These are phyloP conservation scores for Trypanosoma vivax DNA, from an alignment of 208 protist species.

Conservation along the genomic window DNA sequence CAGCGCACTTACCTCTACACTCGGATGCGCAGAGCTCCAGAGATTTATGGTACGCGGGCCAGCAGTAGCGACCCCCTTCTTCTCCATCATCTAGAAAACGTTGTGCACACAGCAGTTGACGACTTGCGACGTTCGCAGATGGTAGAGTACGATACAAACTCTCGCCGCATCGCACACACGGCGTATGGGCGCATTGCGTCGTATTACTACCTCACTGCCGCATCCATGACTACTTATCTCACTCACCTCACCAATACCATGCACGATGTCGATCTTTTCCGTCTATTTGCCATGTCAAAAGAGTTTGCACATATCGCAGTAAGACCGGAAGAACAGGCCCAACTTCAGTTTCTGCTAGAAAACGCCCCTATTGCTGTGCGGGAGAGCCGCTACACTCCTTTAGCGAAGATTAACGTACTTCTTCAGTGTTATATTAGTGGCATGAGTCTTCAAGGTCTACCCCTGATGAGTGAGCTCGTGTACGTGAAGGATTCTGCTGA, in stretches of 20 bases:
- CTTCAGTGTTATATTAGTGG: constrained; percentile 99
- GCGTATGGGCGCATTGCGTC: constrained; percentile 97
- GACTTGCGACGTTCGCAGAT: constrained; percentile 87
- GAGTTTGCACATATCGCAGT: constrained; percentile 98
- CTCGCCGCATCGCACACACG: constrained; percentile 85
- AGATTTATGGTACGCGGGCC: constrained; percentile 91
- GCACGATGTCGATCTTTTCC: constrained; percentile 97
- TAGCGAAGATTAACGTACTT: constrained; percentile 98
- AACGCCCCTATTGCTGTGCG: constrained; percentile 97
- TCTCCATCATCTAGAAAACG: constrained; percentile 83
- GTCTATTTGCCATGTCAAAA: constrained; percentile 92
- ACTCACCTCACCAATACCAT: constrained; percentile 92
- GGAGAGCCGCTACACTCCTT: constrained; percentile 92
- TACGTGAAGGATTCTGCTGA: constrained; percentile 98
- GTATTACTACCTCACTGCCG: constrained; percentile 96
- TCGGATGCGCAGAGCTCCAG: constrained; percentile 95
- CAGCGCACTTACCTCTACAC: constrained; percentile 97
- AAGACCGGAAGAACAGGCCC: constrained; percentile 97
- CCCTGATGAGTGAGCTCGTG: constrained; percentile 98
- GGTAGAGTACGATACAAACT: constrained; percentile 92
- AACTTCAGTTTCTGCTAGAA: constrained; percentile 95
- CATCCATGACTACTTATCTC: constrained; percentile 96
- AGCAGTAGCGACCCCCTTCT: constrained; percentile 83
- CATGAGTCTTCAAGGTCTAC: constrained; percentile 95
- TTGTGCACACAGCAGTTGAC: constrained; percentile 93